Evolutionary conservation across 805 yeast species (phyloP), one percentile per base, ranked within the genome.

Genomic region (Candida ulmi): DNA sequence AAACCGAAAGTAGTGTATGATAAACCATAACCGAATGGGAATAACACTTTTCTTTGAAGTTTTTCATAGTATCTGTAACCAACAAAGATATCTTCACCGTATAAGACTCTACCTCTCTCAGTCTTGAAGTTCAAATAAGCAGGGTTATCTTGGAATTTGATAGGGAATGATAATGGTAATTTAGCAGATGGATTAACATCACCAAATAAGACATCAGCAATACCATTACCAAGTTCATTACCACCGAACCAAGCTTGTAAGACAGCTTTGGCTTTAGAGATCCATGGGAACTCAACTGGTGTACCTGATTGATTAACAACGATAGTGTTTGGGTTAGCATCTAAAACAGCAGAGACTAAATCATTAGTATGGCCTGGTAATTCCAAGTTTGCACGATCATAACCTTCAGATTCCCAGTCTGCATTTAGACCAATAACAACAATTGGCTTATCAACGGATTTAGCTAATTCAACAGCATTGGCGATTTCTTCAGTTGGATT

Each of bases 71-170:
- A 76, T 42, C 78, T 63, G 63, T 80, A 78, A 17, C 85, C 86
- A 37, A 80, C 75, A 52, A 65, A 79, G 31, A 80, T 72, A 54
- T 78, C 84, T 54, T 80, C 87, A 42, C 85, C 83, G 47, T 80
- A 80, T 38, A 72, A 51, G 18, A 71, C 76, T 41, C 70, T 62
- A 33, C 83, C 83, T 46, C 66, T 66, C 46, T 68, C 70, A 12
- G 78, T 64, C 30, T 63, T 62, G 61, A 64, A 76, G 58, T 70
- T 75, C 49, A 76, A 55, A 57, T 55, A 78, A 1, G 82, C 66
- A 11, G 84, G 83, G 41, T 72, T 76, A 55, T 79, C 81, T 45
- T 71, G 67, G 31, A 66, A 51, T 42, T 57, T 64, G 37, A 61
- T 48, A 21, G 84, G 84, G 69, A 72, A 77, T 3, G 81, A 61